Conservation (phyloP, 495 filamentous ascomycete species). For the Neurospora tetrasperma region DNA sequence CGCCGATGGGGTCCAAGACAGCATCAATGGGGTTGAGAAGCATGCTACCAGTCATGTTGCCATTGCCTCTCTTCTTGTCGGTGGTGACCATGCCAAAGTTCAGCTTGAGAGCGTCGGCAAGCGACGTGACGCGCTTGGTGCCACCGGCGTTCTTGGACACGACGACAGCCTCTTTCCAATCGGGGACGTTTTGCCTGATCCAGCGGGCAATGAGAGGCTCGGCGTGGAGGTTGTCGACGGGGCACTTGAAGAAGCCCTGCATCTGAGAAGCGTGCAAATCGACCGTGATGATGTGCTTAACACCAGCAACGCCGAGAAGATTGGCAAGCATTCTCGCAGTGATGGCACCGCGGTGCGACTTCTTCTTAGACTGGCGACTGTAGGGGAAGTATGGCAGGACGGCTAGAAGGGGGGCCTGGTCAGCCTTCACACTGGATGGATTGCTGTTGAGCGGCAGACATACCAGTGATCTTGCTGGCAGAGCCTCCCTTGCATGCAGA, state of each 20-base stretch:
- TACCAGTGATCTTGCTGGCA: constrained; percentile 94
- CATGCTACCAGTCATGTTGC: constrained; percentile 61
- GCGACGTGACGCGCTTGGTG: constrained; percentile 91
- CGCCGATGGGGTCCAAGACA: constrained; percentile 17
- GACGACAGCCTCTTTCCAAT: constrained; percentile 86
- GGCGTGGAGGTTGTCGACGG: constrained; percentile 93
- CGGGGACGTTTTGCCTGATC: constrained; percentile 77
- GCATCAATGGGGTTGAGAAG: constrained; percentile 44
- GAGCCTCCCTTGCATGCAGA: constrained; percentile 97
- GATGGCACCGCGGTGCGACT: constrained; percentile 91
- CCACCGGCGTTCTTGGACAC: constrained; percentile 98
- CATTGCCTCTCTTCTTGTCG: constrained; percentile 60
- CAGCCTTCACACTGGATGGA: constrained; percentile 6
- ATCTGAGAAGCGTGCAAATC: constrained; percentile 96
- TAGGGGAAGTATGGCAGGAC: constrained; percentile 99
- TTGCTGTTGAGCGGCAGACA: constrained; percentile 17
- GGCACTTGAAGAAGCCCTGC: constrained; percentile 98
- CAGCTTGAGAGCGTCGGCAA: constrained; percentile 91
- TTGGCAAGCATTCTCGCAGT: constrained; percentile 96
- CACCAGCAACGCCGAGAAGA: constrained; percentile 80
- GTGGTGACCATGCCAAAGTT: constrained; percentile 97
- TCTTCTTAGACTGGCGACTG: constrained; percentile 98
- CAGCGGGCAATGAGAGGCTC: constrained; percentile 94
- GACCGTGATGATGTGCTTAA: constrained; percentile 95
- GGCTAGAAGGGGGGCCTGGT: constrained; percentile 41